phyloP scores from a whole-genome alignment of 2,329 filamentous ascomycete species.

The Arachnomyces sp. region DNA sequence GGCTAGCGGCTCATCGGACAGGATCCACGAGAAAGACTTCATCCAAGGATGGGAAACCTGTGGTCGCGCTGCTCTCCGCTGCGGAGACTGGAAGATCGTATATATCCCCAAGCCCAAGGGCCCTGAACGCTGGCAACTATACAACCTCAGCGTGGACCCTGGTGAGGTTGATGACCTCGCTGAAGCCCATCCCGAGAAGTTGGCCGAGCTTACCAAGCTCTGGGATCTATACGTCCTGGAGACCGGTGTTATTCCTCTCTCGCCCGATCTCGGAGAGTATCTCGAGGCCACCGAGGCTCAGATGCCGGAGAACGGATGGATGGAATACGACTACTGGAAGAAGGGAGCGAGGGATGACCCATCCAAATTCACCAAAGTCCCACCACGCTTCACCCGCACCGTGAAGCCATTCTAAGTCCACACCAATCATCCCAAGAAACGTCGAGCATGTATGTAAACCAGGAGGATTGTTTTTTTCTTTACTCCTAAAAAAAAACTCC shows the following conservation, averaged over 20 bases:
- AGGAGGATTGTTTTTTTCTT: too few species aligned
- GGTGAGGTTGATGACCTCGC: conserved; percentile 44
- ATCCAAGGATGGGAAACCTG: conserved; percentile 52
- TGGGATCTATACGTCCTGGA: conserved; percentile 54
- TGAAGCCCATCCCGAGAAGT: conserved; percentile 33
- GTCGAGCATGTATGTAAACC: too few species aligned
- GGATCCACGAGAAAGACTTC: conserved; percentile 44
- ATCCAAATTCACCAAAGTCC: conserved; percentile 34
- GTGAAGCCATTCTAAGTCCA: conserved; percentile 25
- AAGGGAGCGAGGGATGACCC: conserved; percentile 43
- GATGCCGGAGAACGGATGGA: conserved; percentile 59
- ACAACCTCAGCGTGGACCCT: conserved; percentile 44
- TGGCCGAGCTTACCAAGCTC: conserved; percentile 43
- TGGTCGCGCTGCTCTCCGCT: conserved; percentile 46
- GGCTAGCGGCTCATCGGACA: conserved; percentile 25
- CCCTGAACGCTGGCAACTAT: conserved; percentile 50
- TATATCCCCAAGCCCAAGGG: conserved; percentile 51
- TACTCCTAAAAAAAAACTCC: too few species aligned
- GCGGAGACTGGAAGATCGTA: conserved; percentile 50
- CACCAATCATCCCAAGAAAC: too few species aligned
- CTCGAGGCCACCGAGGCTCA: conserved; percentile 54
- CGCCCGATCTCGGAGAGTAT: conserved; percentile 50
- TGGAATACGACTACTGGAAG: conserved; percentile 59
- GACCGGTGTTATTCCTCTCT: conserved; percentile 52
- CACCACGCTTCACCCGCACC: conserved; percentile 26